Base-by-base conservation (phyloP, 768 basidiomycete species). In the Amylocystis lapponica region DNA sequence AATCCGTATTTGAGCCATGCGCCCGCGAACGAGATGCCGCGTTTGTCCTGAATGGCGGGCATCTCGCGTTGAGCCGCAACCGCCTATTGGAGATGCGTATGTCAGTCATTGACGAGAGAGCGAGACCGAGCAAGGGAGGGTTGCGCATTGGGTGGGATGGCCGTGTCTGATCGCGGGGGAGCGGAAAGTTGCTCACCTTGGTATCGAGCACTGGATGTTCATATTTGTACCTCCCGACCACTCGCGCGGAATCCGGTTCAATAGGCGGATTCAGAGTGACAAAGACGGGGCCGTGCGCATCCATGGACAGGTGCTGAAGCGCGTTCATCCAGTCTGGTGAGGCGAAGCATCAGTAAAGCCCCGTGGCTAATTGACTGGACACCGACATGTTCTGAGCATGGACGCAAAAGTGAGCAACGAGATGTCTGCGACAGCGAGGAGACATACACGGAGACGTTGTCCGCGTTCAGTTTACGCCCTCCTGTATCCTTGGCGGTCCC, bases 1-100 rank as follows among this genome's bases (percentile, higher is more conserved):
- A 89, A 87, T 14, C 85, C 86, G 52, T 86, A 87, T 44, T 76
- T 76, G 34, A 80, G 70, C 68, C 81, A 89, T 20, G 86, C 86
- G 9, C 84, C 83, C 2, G 68, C 82, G 55, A 65, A 76, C 7
- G 79, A 72, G 50, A 86, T 72, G 4, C 74, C 72, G 8, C 81
- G 71, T 35, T 54, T 70, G 52, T 76, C 75, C 61, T 88, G 85
- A 43, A 87, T 87, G 13, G 54, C 57, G 37, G 58, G 56, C 57
- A 86, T 72, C 20, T 66, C 64, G 8, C 57, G 50, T 54, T 86
- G 83, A 0, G 80, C 75, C 16, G 54, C 58, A 19, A 85, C 68
- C 13, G 79, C 78, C 72, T 77, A 20, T 14, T 16, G 17, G 36
- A 36, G 16, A 27, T 22, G 16, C 36, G 32, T 16, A 31, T 39